Evolutionary conservation across 352 stramenopile genomes (phyloP).

Genomic region (Pythium chondricola): DNA sequence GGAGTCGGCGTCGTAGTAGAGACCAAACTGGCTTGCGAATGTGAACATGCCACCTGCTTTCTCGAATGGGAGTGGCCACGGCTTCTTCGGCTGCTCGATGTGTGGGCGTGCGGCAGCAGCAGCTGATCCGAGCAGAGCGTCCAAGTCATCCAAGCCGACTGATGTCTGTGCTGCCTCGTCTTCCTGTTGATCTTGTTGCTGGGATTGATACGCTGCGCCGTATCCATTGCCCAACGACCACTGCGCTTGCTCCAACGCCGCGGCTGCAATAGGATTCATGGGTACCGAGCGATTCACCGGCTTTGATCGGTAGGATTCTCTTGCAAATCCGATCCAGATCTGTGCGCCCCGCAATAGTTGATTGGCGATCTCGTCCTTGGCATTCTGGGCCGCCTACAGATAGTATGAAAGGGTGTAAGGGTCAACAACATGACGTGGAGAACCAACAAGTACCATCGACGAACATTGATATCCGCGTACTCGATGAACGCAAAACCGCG

Average conservation of each 20-base stretch:
- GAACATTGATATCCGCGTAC: slow-evolving; percentile 61
- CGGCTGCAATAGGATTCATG: slow-evolving; percentile 43
- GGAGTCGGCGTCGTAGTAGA: slow-evolving; percentile 79
- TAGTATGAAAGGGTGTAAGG: background rate
- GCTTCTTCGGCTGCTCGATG: slow-evolving; percentile 69
- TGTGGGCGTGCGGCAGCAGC: slow-evolving; percentile 49
- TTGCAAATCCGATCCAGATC: slow-evolving; percentile 55
- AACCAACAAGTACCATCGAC: background rate
- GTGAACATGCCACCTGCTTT: slow-evolving; percentile 71
- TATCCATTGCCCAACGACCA: slow-evolving; percentile 72
- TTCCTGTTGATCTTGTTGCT: background rate
- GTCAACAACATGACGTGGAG: background rate
- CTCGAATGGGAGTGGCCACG: slow-evolving; percentile 74
- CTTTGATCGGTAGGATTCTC: slow-evolving; percentile 26
- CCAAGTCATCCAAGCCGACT: slow-evolving; percentile 38
- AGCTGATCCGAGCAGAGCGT: slow-evolving; percentile 46
- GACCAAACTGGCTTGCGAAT: slow-evolving; percentile 50
- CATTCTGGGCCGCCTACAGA: slow-evolving; percentile 3
- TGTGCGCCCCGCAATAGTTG: slow-evolving; percentile 6
- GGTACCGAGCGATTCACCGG: slow-evolving; percentile 1
- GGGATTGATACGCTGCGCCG: slow-evolving; percentile 12
- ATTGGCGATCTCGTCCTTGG: background rate
- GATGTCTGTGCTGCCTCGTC: background rate
- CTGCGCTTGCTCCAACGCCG: slow-evolving; percentile 74
- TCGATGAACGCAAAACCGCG: slow-evolving; percentile 79